Conservation (phyloP, 495 filamentous ascomycete species). For the Xylaria sp. region DNA sequence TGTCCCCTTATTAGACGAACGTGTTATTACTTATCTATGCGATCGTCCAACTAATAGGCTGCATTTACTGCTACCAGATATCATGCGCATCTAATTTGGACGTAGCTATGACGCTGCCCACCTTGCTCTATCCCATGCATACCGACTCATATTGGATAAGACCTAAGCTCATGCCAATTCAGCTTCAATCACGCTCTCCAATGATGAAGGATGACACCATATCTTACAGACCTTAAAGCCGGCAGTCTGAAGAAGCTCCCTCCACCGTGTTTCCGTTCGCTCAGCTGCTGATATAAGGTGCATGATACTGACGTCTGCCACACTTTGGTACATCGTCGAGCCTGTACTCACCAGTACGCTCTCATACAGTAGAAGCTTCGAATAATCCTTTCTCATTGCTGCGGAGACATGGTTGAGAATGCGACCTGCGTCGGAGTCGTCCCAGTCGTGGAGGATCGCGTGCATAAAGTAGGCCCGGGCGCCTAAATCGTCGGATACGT, state of each 20-base stretch:
- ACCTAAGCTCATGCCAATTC: slow-evolving; percentile 16
- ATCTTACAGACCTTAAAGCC: slow-evolving; percentile 49
- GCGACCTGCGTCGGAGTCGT: slow-evolving; percentile 33
- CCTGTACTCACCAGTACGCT: slow-evolving; percentile 27
- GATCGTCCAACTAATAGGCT: neutral
- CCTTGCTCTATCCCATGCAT: neutral
- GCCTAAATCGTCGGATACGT: slow-evolving; percentile 29
- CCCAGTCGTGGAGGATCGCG: slow-evolving; percentile 52
- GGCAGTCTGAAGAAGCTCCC: slow-evolving; percentile 41
- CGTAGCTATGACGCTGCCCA: neutral
- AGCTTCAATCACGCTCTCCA: slow-evolving; percentile 30
- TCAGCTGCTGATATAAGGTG: slow-evolving; percentile 43
- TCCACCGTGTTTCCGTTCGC: slow-evolving; percentile 46
- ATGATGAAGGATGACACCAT: slow-evolving; percentile 32
- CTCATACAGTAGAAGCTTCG: slow-evolving; percentile 29
- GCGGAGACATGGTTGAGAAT: slow-evolving; percentile 21
- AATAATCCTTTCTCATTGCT: slow-evolving; percentile 28
- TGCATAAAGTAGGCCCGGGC: slow-evolving; percentile 50
- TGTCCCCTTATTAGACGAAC: too few relatives aligned
- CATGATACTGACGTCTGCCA: slow-evolving; percentile 56
- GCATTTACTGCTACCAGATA: neutral
- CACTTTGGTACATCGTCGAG: slow-evolving; percentile 35
- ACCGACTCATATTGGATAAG: neutral
- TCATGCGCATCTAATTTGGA: neutral
- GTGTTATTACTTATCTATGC: neutral